Conservation (phyloP, 1,284 basidiomycete species). For the Entoloma clypeatum region DNA sequence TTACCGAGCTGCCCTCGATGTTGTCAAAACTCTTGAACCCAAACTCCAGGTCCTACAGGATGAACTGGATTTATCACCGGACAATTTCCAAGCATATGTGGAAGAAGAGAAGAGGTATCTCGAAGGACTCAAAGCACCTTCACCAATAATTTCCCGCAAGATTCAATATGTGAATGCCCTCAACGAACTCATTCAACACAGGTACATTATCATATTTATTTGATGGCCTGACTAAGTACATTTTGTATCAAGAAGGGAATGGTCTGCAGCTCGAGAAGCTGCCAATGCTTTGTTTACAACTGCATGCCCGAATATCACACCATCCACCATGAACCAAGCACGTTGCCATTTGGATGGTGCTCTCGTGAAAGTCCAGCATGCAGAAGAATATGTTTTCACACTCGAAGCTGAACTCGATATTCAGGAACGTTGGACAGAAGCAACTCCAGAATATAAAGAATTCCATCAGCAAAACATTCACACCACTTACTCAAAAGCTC, state of each 20-base stretch:
- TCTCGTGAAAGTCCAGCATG: slow-evolving; percentile 10
- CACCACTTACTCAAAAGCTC: slow-evolving; percentile 6
- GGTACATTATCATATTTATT: slow-evolving; percentile 3
- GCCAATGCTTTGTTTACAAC: slow-evolving; percentile 9
- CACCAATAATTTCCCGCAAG: not conserved
- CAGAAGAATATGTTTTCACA: slow-evolving; percentile 1
- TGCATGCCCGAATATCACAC: not conserved
- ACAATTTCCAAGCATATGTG: slow-evolving; percentile 4
- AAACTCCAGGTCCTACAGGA: slow-evolving; percentile 4
- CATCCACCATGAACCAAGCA: not conserved
- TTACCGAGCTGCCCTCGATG: slow-evolving; percentile 2
- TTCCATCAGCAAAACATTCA: slow-evolving; percentile 6
- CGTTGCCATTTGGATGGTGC: slow-evolving; percentile 1
- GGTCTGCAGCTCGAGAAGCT: slow-evolving; percentile 1
- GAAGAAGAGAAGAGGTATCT: slow-evolving; percentile 5
- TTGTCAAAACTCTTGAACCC: not conserved
- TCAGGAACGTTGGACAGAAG: slow-evolving; percentile 6
- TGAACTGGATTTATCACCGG: slow-evolving; percentile 2
- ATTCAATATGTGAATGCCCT: slow-evolving; percentile 6
- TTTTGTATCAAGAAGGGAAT: slow-evolving; percentile 5
- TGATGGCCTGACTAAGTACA: too few species aligned
- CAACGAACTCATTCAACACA: not conserved
- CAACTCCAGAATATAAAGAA: slow-evolving; percentile 3
- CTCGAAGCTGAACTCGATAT: slow-evolving; percentile 6
- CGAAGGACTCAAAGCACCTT: not conserved